Evolutionary conservation across 805 yeast species (phyloP), one percentile per base, ranked within the genome.

Genomic region (Cyberlindnera sargentensis): DNA sequence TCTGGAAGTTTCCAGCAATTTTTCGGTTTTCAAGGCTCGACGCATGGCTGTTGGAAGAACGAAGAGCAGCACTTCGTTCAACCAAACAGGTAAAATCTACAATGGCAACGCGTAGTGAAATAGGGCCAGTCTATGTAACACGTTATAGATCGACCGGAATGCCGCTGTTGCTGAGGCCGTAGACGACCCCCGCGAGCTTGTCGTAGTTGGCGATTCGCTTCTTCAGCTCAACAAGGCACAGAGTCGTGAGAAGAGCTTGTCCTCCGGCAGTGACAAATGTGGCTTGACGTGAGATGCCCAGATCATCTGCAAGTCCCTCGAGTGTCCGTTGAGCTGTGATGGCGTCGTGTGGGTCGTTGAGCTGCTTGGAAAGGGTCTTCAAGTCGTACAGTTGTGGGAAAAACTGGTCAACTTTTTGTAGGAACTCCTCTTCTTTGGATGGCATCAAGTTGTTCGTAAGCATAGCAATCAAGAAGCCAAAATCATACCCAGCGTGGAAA

Each of bases 401-500:
- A 62, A 76, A 87, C 39, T 77, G 70, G 33, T 72, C 62, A 35
- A 88, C 70, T 75, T 88, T 79, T 71, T 78, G 70, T 47, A 80
- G 72, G 56, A 88, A 91, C 32, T 83, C 95, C 34, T 77, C 76
- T 60, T 84, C 90, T 51, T 82, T 84, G 28, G 75, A 75, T 1
- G 98, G 98, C 72, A 91, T 83, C 39, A 72, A 66, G 40, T 78
- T 75, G 63, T 87, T 86, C 53, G 82, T 78, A 58, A 91, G 70
- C 50, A 88, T 70, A 39, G 95, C 79, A 11, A 89, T 67, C 47
- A 93, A 68, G 62, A 90, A 90, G 2, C 98, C 99, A 60, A 90
- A 76, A 62, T 93, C 99, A 64, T 93, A 93, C 9, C 98, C 99
- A 2, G 81, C 82, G 62, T 93, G 97, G 66, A 84, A 93, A 47